Percentiles rank a stretch among this genome's conserved stretches.
These are phyloP conservation scores for Penicillium paxilli DNA, from an alignment of 495 filamentous ascomycete species.

Conservation along the genomic window DNA sequence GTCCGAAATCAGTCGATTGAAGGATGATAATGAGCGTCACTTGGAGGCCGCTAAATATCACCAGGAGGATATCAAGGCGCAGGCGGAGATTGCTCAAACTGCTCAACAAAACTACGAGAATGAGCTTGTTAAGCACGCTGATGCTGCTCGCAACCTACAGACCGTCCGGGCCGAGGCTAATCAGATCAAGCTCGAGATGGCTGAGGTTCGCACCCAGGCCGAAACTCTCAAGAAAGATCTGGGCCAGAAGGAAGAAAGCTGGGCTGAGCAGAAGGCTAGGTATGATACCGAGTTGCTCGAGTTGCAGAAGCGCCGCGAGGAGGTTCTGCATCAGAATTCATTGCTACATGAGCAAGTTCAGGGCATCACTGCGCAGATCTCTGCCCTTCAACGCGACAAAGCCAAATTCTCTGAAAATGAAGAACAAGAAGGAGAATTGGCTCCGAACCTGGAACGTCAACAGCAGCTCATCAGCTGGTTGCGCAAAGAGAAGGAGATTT, in stretches of 20 bases:
- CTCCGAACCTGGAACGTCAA: slow-evolving; percentile 65
- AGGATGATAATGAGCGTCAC: slow-evolving; percentile 81
- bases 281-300: slow-evolving; percentile 84
- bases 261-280: slow-evolving; percentile 74
- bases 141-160: slow-evolving; percentile 82
- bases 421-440: slow-evolving; percentile 34
- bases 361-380: slow-evolving; percentile 73
- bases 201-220: slow-evolving; percentile 69
- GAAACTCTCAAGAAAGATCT: slow-evolving; percentile 79
- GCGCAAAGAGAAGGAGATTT: slow-evolving; percentile 95
- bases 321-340: slow-evolving; percentile 81
- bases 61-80: slow-evolving; percentile 86
- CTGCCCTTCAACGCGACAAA: slow-evolving; percentile 72
- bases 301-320: slow-evolving; percentile 72
- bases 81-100: slow-evolving; percentile 88
- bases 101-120: slow-evolving; percentile 94
- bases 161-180: slow-evolving; percentile 76
- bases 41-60: slow-evolving; percentile 74
- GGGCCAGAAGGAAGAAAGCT: slow-evolving; percentile 79
- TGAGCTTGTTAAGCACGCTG: slow-evolving; percentile 90
- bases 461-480: slow-evolving; percentile 88
- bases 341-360: slow-evolving; percentile 87
- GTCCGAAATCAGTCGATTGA: slow-evolving; percentile 74
- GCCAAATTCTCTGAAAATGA: slow-evolving; percentile 48
- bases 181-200: slow-evolving; percentile 72